Evolutionary conservation across 164 flowering plant species (phyloP), one percentile per base, ranked within the genome.

Genomic region (Vitis rupestris): DNA sequence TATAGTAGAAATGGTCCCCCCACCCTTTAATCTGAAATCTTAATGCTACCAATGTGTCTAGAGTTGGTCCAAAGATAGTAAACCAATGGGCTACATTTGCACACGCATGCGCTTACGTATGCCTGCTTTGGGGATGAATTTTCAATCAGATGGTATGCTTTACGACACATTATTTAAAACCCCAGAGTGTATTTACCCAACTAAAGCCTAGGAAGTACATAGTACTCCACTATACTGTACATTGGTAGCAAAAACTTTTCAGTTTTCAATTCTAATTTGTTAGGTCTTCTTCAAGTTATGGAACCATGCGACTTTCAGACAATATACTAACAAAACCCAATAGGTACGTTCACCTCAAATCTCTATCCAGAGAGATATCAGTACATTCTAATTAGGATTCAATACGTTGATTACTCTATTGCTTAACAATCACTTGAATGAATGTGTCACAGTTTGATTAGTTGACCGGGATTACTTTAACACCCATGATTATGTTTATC

Each of bases 201-300:
- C 27, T 2, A 23, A 23, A 23, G 65, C 65, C 65, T 57, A 50
- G n/a, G 57, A 68, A 48, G 69, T 54, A 37, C 44, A 37, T 37
- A 37, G 7, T 37, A 37, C 7, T 37, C 44, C 44, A 37, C 44
- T 37, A 37, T 37, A 3, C 4, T 3, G 44, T 37, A 37, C 44
- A 37, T 23, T 23, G 61, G 69, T 10, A 23, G 66, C 74, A 72
- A 37, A 37, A 75, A 71, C 55, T 55, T 66, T 65, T 61, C 31
- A 49, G 49, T 67, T 65, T 52, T 70, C 50, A 64, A 64, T 49
- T 64, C 64, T 30, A 52, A 61, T 37, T 72, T 52, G 51, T 17
- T 60, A 65, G 30, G 54, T 54, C 15, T 27, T 60, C 11, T 31
- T 37, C 10, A 10, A 10, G 3, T 11, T 59, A 8, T 9, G 27